These are phyloP conservation scores for Sarocladiaceae sp. DNA, from an alignment of 2,329 filamentous ascomycete species.

Conservation along the genomic window DNA sequence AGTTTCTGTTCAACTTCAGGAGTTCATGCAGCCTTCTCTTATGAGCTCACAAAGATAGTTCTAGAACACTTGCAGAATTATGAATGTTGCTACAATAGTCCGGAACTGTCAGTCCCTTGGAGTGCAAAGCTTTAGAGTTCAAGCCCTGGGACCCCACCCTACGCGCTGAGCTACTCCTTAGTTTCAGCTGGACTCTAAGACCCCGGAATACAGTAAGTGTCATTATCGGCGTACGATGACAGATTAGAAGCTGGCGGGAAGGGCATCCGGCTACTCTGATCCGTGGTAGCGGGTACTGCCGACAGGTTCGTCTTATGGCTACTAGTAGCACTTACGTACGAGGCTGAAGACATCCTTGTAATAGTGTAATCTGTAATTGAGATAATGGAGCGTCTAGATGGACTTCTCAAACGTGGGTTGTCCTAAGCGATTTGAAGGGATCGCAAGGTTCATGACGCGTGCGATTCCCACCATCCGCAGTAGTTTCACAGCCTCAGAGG, in stretches of 20 bases:
- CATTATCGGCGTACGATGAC: not conserved
- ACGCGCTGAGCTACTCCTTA: not conserved
- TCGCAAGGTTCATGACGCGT: not conserved
- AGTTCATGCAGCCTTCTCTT: no score
- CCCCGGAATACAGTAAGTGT: not conserved
- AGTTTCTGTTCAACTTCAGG: no score
- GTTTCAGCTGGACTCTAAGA: not conserved
- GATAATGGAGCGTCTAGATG: not conserved
- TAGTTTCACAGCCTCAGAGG: not conserved
- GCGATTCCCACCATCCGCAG: not conserved
- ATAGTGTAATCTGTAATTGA: not conserved
- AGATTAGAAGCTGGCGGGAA: not conserved
- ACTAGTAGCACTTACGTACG: not conserved
- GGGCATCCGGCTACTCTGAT: no score
- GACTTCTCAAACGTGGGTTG: not conserved
- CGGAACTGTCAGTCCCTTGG: no score
- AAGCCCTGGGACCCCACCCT: no score
- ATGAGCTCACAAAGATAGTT: no score
- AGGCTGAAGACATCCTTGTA: not conserved
- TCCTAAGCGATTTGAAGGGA: not conserved
- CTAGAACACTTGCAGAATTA: no score
- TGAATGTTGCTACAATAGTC: no score
- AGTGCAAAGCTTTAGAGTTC: no score
- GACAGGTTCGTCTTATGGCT: not conserved
- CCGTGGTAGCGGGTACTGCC: not conserved